Evolutionary conservation across 805 yeast species (phyloP), one percentile per base, ranked within the genome.

Genomic region (Kurtzmaniella cleridarum): DNA sequence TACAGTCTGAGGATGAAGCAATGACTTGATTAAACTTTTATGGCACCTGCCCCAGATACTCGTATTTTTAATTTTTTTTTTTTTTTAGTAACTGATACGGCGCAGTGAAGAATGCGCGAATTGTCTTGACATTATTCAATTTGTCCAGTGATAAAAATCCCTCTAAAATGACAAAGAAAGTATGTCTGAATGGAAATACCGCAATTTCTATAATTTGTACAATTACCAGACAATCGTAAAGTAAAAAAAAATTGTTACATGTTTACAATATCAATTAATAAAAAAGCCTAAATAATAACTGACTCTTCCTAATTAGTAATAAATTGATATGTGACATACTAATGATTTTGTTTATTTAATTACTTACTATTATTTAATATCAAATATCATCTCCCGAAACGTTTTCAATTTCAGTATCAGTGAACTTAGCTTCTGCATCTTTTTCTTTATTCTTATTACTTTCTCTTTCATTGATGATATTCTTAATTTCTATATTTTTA

Each of bases 401-500:
- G 9, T 30, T 16, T 10, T 11, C 33, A 11, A 30, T 17, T 30
- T 13, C 33, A 30, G 8, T 14, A 11, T 33, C 36, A n/a, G 14
- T 28, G 3, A 33, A 6, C 18, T 24, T 33, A 8, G 36, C 13
- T 8, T 16, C 29, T 5, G 7, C 36, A 7, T 33, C 36, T 20
- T n/a, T 33, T 10, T 27, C 30, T 16, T 34, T 27, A 27, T 13
- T 17, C n/a, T 31, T 27, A 27, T 13, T 17, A 6, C 32, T 10
- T 18, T 35, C 15, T 15, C 39, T 20, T 3, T 30, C 39, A n/a
- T 26, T 18, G 23, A 30, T 33, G 8, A 26, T 23, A 13, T 34
- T 27, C 4, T 32, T 18, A 28, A 54, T 47, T 44, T 44, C 48
- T 26, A 75, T 55, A 43, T 75, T 78, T 46, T 69, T 68, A n/a